A percentile compares a stretch with the other conserved stretches of the same genome.
Conservation (phyloP, 1,284 basidiomycete genomes). For the Meira miltonrushii region DNA sequence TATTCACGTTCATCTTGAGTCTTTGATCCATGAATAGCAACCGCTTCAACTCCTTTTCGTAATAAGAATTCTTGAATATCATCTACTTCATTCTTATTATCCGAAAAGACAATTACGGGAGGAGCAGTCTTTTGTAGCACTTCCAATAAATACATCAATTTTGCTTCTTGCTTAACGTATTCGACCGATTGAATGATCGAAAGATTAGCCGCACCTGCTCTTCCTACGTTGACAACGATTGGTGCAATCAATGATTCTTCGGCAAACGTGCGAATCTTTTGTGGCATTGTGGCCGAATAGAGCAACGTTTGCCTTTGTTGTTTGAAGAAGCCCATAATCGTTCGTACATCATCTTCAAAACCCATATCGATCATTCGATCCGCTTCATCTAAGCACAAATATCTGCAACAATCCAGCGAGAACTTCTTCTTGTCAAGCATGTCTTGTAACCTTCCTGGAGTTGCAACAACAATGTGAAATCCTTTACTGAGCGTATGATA, state of each 20-base stretch:
- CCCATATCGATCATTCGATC: constrained; percentile 99
- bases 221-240: constrained; percentile 91
- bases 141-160: constrained; percentile 97
- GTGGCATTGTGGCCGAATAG: constrained; percentile 98
- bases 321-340: constrained; percentile 98
- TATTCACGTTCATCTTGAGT: constrained; percentile 98
- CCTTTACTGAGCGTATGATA: constrained; percentile 81
- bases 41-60: constrained; percentile 94
- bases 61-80: constrained; percentile 97
- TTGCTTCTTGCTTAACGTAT: constrained; percentile 97
- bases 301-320: constrained; percentile 92
- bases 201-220: constrained; percentile 93
- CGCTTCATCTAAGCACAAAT: constrained; percentile 96
- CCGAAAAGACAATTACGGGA: constrained; percentile 94
- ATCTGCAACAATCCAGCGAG: constrained; percentile 72
- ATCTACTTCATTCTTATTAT: constrained; percentile 99
- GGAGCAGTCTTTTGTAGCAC: constrained; percentile 97
- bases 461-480: constrained; percentile 90
- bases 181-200: constrained; percentile 97
- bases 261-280: constrained; percentile 97
- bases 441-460: constrained; percentile 55
- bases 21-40: constrained; percentile 96
- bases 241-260: constrained; percentile 88
- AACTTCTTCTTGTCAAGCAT: constrained; percentile 82
- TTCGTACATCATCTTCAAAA: constrained; percentile 96